Percentiles rank a stretch among this genome's conserved stretches.
Conservation (phyloP, 352 stramenopile genomes). For the Globisporangium okanoganense region DNA sequence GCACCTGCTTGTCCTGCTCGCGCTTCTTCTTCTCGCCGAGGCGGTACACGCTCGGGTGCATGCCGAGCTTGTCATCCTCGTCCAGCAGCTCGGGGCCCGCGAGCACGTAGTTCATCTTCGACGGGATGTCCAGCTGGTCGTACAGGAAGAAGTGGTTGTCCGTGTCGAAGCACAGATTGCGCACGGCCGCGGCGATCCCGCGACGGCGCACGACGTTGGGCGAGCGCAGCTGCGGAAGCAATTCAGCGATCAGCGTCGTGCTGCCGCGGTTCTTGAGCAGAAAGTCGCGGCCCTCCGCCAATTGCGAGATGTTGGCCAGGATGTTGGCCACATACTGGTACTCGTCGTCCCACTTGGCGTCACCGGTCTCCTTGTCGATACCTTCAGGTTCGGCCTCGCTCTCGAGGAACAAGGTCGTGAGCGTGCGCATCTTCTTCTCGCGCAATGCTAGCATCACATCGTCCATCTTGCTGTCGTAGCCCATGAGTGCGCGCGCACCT, state of each 20-base stretch:
- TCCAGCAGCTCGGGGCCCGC: constrained; percentile 72
- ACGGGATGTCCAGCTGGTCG: constrained; percentile 78
- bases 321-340: constrained; percentile 88
- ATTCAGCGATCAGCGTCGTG: constrained; percentile 56
- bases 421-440: constrained; percentile 77
- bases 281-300: constrained; percentile 76
- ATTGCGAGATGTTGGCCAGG: constrained; percentile 79
- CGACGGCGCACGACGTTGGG: constrained; percentile 79
- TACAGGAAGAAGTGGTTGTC: constrained; percentile 89
- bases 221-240: constrained; percentile 76
- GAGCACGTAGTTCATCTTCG: constrained; percentile 74
- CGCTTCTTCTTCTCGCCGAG: constrained; percentile 82
- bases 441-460: constrained; percentile 47
- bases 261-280: constrained; percentile 67
- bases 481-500: constrained; percentile 62
- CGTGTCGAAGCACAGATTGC: constrained; percentile 87
- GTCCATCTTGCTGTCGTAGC: constrained; percentile 45
- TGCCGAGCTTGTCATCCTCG: constrained; percentile 74
- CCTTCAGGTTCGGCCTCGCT: constrained; percentile 74
- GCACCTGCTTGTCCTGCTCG: constrained; percentile 70
- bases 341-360: constrained; percentile 85
- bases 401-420: constrained; percentile 71
- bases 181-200: constrained; percentile 57
- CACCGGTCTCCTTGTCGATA: constrained; percentile 56
- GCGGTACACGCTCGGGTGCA: constrained; percentile 74